Conservation (phyloP, 495 filamentous ascomycete genomes). For the Aspergillus bridgeri region DNA sequence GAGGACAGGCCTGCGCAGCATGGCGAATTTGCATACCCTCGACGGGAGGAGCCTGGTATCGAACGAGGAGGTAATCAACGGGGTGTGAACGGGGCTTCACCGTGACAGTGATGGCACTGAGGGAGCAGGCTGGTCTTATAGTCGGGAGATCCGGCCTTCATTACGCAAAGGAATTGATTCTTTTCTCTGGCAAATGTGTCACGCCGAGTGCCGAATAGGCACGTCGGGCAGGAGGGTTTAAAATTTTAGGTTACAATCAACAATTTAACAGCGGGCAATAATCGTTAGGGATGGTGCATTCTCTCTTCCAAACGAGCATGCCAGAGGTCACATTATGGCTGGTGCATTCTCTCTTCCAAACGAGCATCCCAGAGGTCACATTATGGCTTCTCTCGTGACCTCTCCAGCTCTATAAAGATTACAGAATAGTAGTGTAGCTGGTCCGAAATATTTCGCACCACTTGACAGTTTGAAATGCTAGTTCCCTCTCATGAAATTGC, state of each 20-base stretch:
- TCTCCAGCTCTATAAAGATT: too few relatives aligned
- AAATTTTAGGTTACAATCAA: neutral
- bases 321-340: too few relatives aligned
- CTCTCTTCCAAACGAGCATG: too few relatives aligned
- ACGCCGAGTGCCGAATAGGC: neutral
- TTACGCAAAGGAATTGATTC: neutral
- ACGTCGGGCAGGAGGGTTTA: neutral
- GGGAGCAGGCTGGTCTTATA: neutral
- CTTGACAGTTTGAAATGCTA: too few relatives aligned
- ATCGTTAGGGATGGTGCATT: too few relatives aligned
- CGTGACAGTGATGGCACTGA: neutral
- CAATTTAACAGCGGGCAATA: neutral
- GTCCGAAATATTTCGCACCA: too few relatives aligned
- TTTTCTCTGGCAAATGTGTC: neutral
- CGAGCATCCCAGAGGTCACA: too few relatives aligned
- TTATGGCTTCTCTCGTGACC: too few relatives aligned
- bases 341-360: too few relatives aligned
- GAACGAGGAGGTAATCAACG: neutral
- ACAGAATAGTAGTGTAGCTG: too few relatives aligned
- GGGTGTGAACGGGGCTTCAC: neutral
- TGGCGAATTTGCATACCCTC: neutral
- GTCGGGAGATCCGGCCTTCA: neutral
- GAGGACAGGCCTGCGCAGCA: neutral
- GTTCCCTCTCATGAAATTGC: too few relatives aligned
- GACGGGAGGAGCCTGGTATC: neutral